Evolutionary conservation across 176 grass and related monocot species (phyloP), one percentile per base, ranked within the genome.

Genomic region (Ensete glaucum): DNA sequence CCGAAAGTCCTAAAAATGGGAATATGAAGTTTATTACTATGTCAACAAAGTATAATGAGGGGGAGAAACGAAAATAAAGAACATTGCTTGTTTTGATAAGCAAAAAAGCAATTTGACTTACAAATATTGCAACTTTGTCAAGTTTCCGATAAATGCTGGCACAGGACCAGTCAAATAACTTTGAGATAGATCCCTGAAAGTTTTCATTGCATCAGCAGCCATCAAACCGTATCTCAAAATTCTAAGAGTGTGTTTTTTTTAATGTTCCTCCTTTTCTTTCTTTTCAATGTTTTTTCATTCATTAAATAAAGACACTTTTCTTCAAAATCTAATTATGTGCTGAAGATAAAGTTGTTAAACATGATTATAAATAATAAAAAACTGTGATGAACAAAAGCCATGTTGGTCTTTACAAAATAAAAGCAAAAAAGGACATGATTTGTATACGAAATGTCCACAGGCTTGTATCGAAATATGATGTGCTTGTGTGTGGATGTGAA

Each of bases 161-260:
- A 96, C 57, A 13, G 89, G 69, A 2, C 89, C 93, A 14, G 89
- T 96, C 77, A 96, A 65, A 22, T 86, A 90, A 64, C 90, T 96
- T 63, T 85, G 76, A 9, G 0, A 0, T 23, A 96, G 86, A 54
- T 88, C 0, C 77, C 93, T 96, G 87, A 72, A 84, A 43, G 34
- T 43, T 43, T 43, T 43, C 34, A 43, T 43, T 43, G 34, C 34
- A 43, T 43, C 34, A 43, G 34, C 34, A 43, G 5, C 34, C 34
- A 43, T 43, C 5, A 43, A 43, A 43, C 34, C 0, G 34, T 43
- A 43, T 43, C 34, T 6, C 34, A 43, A 43, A 43, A 6, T 43
- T 43, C 34, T 43, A 43, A 43, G 34, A 43, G 34, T 43, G 34
- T 43, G 34, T 43, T 43, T 43, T 43, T 43, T 43, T 43, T 43